Base-by-base conservation (phyloP, 1,139 yeast species). In the Spathaspora sp. region DNA sequence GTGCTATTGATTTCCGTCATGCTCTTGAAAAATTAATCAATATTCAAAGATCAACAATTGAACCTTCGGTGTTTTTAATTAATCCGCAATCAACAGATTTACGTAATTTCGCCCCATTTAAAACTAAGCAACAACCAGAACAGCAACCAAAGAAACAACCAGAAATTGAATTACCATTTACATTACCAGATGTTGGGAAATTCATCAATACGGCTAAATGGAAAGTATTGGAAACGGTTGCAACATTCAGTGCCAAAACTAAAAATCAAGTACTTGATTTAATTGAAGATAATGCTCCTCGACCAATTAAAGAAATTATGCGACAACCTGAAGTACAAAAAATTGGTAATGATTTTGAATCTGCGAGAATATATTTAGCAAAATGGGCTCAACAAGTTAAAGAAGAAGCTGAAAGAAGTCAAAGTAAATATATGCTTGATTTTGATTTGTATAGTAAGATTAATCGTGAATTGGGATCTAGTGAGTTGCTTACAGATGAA, bases 361-460 rank as follows among this genome's bases (percentile, higher is more conserved):
- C 93, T 42, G 97, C 97, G 0, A 77, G 91, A 45, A 87, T 90
- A 3, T 93, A 90, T 62, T 72, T 93, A 50, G 98, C 99, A 4
- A 90, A 90, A 68, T 93, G 99, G 99, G 98, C 99, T 0, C 80
- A 89, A 57, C 90, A 90, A 37, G 95, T 93, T 23, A 95, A 93
- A 56, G 95, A 90, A 58, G 96, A 93, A 61, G 95, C 97, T 1
- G 95, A 89, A 57, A 80, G 78, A 54, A 80, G 86, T 42, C 83
- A 87, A 50, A 72, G 77, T 41, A 72, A 74, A 55, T 79, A 80
- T 51, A 78, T 82, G 53, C 68, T 88, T 48, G 82, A 81, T 54
- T 82, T 81, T 44, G 78, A 78, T n/a, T 76, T 84, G 48, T 77
- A 82, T 51, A 74, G 74, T 37, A 66, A 83, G 41, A 71, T 88